These are phyloP conservation scores for Thoreauomyces humboldtii DNA, from an alignment of 192 early-diverging fungal genomes.

Conservation along the genomic window DNA sequence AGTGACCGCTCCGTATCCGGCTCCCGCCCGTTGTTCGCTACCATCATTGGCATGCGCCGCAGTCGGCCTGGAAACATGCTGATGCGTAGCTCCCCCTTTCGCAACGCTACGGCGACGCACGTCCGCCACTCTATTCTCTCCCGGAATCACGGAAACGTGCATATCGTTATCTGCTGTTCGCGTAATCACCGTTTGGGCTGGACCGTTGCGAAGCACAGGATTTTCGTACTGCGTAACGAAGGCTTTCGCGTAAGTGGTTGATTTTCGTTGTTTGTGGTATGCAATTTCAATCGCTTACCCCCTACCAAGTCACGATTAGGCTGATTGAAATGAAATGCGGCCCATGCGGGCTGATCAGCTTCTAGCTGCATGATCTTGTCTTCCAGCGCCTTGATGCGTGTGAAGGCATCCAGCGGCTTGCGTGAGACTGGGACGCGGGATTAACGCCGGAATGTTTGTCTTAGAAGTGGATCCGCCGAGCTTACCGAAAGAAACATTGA, in stretches of 20 bases:
- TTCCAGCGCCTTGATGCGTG: conserved; percentile 73
- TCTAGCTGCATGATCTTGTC: conserved; percentile 75
- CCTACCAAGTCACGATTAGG: conserved; percentile 47
- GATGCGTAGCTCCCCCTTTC: no score
- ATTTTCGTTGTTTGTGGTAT: background rate
- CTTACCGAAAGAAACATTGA: conserved; percentile 65
- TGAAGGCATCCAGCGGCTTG: conserved; percentile 39
- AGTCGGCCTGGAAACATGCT: background rate
- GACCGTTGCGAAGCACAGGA: background rate
- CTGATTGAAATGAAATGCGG: conserved; percentile 75
- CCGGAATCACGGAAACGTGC: conserved; percentile 13
- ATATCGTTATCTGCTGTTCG: background rate
- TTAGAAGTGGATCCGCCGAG: background rate
- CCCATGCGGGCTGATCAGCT: conserved; percentile 72
- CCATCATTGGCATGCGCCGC: background rate
- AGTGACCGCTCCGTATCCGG: background rate
- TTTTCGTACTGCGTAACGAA: background rate
- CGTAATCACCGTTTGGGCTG: conserved; percentile 22
- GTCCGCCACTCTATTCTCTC: no score
- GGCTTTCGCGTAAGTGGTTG: background rate
- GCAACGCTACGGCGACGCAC: no score
- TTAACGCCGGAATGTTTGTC: background rate
- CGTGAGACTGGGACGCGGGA: conserved; percentile 27
- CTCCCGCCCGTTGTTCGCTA: background rate
- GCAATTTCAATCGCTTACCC: background rate